These are phyloP conservation scores for Peribolospora kevripleyi DNA, from an alignment of 768 basidiomycete species.

Conservation along the genomic window DNA sequence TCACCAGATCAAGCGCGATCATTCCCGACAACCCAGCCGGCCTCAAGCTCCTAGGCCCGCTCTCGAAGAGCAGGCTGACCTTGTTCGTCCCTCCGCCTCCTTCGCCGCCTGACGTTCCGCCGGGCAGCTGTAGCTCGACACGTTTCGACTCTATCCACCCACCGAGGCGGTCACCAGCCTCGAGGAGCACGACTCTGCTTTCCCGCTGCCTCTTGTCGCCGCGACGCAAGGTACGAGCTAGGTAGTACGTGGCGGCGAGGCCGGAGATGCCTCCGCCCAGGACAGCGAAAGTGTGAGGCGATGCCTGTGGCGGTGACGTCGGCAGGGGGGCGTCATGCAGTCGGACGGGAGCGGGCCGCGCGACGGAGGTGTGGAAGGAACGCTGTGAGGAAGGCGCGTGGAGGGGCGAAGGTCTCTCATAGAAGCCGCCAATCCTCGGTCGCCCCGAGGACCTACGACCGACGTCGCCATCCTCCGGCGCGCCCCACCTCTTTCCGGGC, in stretches of 20 bases:
- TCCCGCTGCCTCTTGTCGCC: constrained; percentile 10
- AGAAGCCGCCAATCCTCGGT: too few relatives aligned
- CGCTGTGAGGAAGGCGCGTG: too few relatives aligned
- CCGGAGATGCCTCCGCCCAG: constrained; percentile 65
- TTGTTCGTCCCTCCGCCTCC: constrained; percentile 11
- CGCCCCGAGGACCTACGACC: too few relatives aligned
- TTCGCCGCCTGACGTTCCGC: constrained; percentile 12
- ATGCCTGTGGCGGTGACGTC: neutral
- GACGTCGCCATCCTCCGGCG: too few relatives aligned
- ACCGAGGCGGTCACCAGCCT: constrained; percentile 39
- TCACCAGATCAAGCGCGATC: constrained; percentile 53
- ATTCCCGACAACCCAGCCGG: constrained; percentile 36
- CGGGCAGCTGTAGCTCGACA: constrained; percentile 22
- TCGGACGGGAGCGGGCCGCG: too few relatives aligned
- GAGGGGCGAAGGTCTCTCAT: too few relatives aligned
- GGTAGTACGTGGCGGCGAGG: constrained; percentile 54
- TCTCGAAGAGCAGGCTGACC: constrained; percentile 39
- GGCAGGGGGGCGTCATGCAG: too few relatives aligned
- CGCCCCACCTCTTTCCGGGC: too few relatives aligned
- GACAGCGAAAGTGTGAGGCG: constrained; percentile 26
- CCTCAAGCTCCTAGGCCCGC: constrained; percentile 64
- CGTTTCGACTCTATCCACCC: constrained; percentile 61
- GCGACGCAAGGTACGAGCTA: constrained; percentile 37
- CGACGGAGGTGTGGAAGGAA: too few relatives aligned
- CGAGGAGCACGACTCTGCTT: constrained; percentile 38